Evolutionary conservation across 179 eudicot genomes (phyloP), one percentile per base, ranked within the genome.

Genomic region (Drosera spatulata): DNA sequence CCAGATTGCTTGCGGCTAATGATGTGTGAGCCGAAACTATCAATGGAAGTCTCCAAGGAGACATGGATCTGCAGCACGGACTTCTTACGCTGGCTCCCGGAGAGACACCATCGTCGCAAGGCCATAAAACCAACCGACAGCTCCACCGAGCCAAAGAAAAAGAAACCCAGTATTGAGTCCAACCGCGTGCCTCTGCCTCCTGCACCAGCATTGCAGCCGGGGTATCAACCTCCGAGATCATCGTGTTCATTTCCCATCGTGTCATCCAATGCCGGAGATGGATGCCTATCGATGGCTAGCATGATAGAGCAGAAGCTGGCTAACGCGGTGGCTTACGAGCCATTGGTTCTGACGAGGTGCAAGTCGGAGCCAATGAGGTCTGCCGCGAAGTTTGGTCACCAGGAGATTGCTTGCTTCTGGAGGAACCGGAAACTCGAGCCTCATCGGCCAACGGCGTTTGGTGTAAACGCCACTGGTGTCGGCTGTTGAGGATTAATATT

Each of bases 31-130:
- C 96, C 96, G 0, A 91, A 91, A 75, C 70, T 91, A 0, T 91
- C 98, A 9, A 91, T 91, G 98, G 98, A 91, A 62, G 98, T 88
- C 2, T 91, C 96, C 2, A 80, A 86, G 55, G 98, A 91, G 56
- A 91, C 98, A 6, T 91, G 98, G 98, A 88, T 91, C 0, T 82
- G 89, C 66, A 75, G 80, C 66, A 84, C 85, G 0, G 96, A 91
- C 54, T 91, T 91, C 79, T 53, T 76, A 65, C 55, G 86, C 47
- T 76, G 88, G 73, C 73, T 78, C 3, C 96, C 89, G 2, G 83
- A 83, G 77, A 74, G 84, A 68, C 75, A 69, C 61, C 73, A 50
- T 11, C 62, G 45, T 12, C 70, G 70, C 61, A 64, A 49, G 40
- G 54, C 56, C 40, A 62, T 60, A 39, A 41, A 61, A 41, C 41